A percentile compares a stretch with the other conserved stretches of the same genome.
Conservation (phyloP, 331 rosid species). For the Malus hybrid region DNA sequence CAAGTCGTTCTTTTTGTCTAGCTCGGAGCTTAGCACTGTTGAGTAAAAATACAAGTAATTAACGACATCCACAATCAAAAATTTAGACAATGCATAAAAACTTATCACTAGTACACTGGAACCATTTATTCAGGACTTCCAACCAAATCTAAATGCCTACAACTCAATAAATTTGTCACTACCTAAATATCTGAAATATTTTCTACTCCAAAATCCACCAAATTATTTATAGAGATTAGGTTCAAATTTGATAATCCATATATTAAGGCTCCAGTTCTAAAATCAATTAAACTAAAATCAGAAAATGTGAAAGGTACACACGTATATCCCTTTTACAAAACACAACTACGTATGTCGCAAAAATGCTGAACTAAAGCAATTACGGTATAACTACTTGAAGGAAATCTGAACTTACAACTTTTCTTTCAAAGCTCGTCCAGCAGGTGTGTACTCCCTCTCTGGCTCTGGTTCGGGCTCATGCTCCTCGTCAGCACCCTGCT, state of each 20-base stretch:
- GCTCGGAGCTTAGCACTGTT: conserved; percentile 91
- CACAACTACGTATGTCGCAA: not conserved
- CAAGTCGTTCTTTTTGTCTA: conserved; percentile 80
- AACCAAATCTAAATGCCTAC: too few species aligned
- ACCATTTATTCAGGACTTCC: too few species aligned
- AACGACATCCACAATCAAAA: not conserved
- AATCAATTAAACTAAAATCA: not conserved
- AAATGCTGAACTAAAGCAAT: not conserved
- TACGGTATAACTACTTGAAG: not conserved
- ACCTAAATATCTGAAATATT: too few species aligned
- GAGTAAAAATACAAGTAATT: conserved; percentile 22
- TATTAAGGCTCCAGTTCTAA: not conserved
- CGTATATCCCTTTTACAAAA: not conserved
- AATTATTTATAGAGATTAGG: not conserved
- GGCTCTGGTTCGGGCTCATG: conserved; percentile 85
- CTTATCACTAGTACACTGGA: too few species aligned
- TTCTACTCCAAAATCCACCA: not conserved
- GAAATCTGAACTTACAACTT: conserved; percentile 59
- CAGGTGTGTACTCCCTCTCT: conserved; percentile 89
- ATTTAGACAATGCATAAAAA: too few species aligned
- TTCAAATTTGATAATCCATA: not conserved
- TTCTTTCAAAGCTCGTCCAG: conserved; percentile 86
- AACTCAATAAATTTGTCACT: too few species aligned
- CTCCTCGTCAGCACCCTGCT: conserved; percentile 83
- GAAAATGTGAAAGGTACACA: not conserved